A percentile compares a stretch with the other conserved stretches of the same genome.
These are phyloP conservation scores for Adansonia grandidieri DNA, from an alignment of 441 rosid genomes.

Conservation along the genomic window DNA sequence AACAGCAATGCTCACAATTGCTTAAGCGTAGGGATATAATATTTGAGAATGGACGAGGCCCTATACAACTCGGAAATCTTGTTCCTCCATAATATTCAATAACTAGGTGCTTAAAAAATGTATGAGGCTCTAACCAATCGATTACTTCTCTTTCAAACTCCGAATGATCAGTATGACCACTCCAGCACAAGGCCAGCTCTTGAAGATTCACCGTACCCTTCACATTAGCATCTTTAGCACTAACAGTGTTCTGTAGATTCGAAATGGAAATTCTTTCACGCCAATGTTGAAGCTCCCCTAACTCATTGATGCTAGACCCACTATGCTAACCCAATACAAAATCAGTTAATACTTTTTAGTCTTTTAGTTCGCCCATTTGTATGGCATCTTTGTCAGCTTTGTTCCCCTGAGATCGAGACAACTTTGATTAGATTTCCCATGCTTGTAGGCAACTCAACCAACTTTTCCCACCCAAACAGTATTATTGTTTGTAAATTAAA, in stretches of 20 bases:
- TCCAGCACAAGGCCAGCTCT: conserved; percentile 36
- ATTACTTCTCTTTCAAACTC: conserved; percentile 29
- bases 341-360: conserved; percentile 37
- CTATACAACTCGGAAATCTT: conserved; percentile 22
- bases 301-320: conserved; percentile 40
- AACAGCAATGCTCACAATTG: conserved; percentile 30
- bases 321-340: conserved; percentile 34
- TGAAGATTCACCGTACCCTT: conserved; percentile 34
- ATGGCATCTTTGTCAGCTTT: conserved; percentile 41
- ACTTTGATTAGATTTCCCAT: conserved; percentile 28
- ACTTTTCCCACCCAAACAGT: conserved; percentile 19
- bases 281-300: conserved; percentile 37
- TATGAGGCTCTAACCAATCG: conserved; percentile 28
- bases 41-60: conserved; percentile 29
- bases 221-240: conserved; percentile 37
- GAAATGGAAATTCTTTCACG: conserved; percentile 32
- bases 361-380: conserved; percentile 35
- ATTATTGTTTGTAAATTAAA: conserved; percentile 38
- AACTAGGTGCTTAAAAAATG: conserved; percentile 21
- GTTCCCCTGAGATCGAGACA: conserved; percentile 39
- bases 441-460: conserved; percentile 36
- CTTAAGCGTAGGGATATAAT: conserved; percentile 27
- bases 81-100: conserved; percentile 36
- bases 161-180: conserved; percentile 24
- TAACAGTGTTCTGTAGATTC: conserved; percentile 32